Evolutionary conservation across 768 basidiomycete genomes (phyloP), one percentile per base, ranked within the genome.

Genomic region (Mycena polygramma): DNA sequence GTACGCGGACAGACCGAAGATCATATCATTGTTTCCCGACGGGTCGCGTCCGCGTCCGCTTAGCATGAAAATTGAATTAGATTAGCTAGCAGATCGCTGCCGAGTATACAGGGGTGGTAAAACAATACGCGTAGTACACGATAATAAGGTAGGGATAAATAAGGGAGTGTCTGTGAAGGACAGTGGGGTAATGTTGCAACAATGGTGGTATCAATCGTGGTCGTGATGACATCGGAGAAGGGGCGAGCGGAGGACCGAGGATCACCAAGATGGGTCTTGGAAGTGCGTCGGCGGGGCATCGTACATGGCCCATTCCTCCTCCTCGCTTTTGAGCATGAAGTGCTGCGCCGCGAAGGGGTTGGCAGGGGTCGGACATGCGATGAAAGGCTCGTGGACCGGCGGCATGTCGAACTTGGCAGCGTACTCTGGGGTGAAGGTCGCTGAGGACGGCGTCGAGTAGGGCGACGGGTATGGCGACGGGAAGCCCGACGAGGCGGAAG

Each of bases 221-320:
- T 65, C 55, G 46, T 67, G 52, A 60, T 53, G 61, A 26, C 41
- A 48, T 37, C 22, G 52, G 26, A 39, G 17, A 30, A 41, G 51
- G n/a, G 1, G 13, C 43, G 65, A 43, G 13, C 24, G 20, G 36
- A 22, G 4, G 57, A 20, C 52, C 51, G 58, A 58, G 62, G 69
- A 66, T 66, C 64, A 70, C 54, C 59, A 66, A 5, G 63, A 60
- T 4, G 46, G 45, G 26, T 70, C 64, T 3, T 66, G 36, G 55
- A 62, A 62, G n/a, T 51, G 48, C 24, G 63, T 62, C 63, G 69
- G 59, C 64, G 69, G 64, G 9, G 46, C 26, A 46, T 54, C 68
- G 61, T 69, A 73, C 64, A 59, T 49, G 35, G 60, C 68, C 72
- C 68, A 73, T 48, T 73, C 67, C 4, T 72, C 68, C 57, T 73